Evolutionary conservation across 108 stramenopile genomes (phyloP).

Genomic region (Cyclostephanos invisitatus): DNA sequence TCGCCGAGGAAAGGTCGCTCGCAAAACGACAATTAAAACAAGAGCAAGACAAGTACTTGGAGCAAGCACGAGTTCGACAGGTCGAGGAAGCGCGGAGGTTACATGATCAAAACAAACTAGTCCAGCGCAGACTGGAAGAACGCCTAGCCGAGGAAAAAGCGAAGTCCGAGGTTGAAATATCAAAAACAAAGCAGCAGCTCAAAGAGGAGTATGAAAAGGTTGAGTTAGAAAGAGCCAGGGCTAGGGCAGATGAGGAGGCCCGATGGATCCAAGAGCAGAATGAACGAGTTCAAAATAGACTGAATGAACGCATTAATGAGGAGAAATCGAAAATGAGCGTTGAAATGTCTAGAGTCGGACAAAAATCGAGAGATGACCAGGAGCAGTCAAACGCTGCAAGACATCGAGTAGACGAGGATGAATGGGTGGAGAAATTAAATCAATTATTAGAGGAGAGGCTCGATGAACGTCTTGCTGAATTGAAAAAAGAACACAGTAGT

Average conservation of each 20-base stretch:
- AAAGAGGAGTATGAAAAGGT: conserved; percentile 3
- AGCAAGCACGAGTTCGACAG: conserved; percentile 3
- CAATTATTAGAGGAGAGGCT: conserved; percentile 28
- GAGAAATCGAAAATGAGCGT: conserved; percentile 15
- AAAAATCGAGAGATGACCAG: conserved; percentile 3
- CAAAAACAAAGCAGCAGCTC: background rate
- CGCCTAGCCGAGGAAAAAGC: conserved; percentile 21
- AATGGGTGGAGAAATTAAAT: conserved; percentile 17
- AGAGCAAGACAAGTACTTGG: background rate
- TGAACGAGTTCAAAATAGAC: conserved; percentile 3
- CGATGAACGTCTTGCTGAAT: conserved; percentile 5
- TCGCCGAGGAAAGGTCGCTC: background rate
- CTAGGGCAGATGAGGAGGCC: conserved; percentile 16
- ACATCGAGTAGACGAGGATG: conserved; percentile 2
- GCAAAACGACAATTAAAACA: conserved; percentile 7
- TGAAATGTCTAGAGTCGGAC: background rate
- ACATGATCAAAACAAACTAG: conserved; percentile 7
- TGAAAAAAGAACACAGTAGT: conserved; percentile 4
- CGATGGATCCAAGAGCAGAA: conserved; percentile 10
- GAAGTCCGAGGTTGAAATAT: conserved; percentile 18
- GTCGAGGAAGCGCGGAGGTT: conserved; percentile 7
- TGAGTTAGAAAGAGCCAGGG: conserved; percentile 5
- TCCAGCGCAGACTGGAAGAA: conserved; percentile 9
- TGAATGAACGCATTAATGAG: conserved; percentile 12
- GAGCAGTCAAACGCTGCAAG: conserved; percentile 6